phyloP scores from a whole-genome alignment of 2,329 filamentous ascomycete genomes.

The Calycina marina region DNA sequence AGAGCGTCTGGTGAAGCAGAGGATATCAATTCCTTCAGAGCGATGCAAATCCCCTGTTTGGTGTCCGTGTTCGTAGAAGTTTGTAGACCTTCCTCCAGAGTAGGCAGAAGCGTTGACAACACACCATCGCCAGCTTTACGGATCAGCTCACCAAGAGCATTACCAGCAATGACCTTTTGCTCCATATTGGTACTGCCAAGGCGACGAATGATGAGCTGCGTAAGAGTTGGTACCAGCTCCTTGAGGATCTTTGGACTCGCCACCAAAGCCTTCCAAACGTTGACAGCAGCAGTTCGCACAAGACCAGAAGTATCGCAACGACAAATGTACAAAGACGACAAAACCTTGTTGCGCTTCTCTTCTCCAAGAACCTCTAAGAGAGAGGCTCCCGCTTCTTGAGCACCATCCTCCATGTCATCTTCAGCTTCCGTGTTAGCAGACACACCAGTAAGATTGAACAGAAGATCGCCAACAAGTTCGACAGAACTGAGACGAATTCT shows the following conservation, averaged over 20 bases:
- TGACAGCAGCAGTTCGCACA: slow-evolving; percentile 77
- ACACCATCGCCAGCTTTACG: slow-evolving; percentile 93
- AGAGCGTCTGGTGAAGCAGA: slow-evolving; percentile 79
- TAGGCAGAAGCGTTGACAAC: slow-evolving; percentile 73
- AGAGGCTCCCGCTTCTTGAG: slow-evolving; percentile 80
- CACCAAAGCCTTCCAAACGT: slow-evolving; percentile 94
- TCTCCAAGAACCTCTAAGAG: slow-evolving; percentile 87
- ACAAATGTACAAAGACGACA: slow-evolving; percentile 95
- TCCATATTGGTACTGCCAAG: slow-evolving; percentile 95
- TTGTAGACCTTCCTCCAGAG: slow-evolving; percentile 80
- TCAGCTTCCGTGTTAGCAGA: slow-evolving; percentile 67
- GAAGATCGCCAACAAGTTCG: slow-evolving; percentile 85
- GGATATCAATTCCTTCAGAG: slow-evolving; percentile 80
- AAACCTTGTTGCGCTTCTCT: slow-evolving; percentile 90
- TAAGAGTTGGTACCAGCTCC: slow-evolving; percentile 87
- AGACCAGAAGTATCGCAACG: slow-evolving; percentile 89
- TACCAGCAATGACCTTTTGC: slow-evolving; percentile 96
- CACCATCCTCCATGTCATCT: slow-evolving; percentile 64
- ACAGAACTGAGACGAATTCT: slow-evolving; percentile 97
- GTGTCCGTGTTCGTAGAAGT: slow-evolving; percentile 82
- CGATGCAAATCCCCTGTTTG: slow-evolving; percentile 94
- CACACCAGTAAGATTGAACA: slow-evolving; percentile 96
- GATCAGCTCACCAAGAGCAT: slow-evolving; percentile 90
- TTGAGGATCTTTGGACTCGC: slow-evolving; percentile 84
- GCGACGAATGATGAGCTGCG: slow-evolving; percentile 84